These are phyloP conservation scores for Mycosphaerella sp. DNA, from an alignment of 2,329 filamentous ascomycete species.

Conservation along the genomic window DNA sequence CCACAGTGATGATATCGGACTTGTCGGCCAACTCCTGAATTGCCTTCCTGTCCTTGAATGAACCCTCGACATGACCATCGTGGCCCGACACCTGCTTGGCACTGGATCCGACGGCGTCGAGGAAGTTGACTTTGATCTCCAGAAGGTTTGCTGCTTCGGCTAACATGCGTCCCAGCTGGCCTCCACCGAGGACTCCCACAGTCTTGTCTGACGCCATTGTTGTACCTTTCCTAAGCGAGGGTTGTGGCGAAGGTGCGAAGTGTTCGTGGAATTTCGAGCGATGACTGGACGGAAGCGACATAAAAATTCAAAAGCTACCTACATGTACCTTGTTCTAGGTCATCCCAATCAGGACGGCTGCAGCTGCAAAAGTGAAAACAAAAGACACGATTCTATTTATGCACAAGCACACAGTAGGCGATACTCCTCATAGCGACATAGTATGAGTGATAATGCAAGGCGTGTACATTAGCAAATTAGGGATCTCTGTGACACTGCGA, in stretches of 20 bases:
- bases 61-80: conserved; percentile 69
- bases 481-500: not conserved
- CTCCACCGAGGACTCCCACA: conserved; percentile 42
- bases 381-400: not conserved
- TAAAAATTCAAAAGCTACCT: not conserved
- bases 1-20: conserved; percentile 80
- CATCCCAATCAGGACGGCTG: not conserved
- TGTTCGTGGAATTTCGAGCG: not conserved
- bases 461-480: not conserved
- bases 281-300: not conserved
- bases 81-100: conserved; percentile 81
- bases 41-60: conserved; percentile 75
- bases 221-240: not conserved
- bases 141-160: conserved; percentile 77
- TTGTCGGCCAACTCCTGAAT: conserved; percentile 71
- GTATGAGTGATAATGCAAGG: not conserved
- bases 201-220: conserved; percentile 22
- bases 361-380: not conserved
- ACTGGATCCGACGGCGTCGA: conserved; percentile 70
- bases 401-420: not conserved
- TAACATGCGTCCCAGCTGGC: conserved; percentile 81
- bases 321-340: too few species aligned
- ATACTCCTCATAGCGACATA: not conserved
- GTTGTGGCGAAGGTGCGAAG: not conserved
- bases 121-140: conserved; percentile 70